These are phyloP conservation scores for Boletus subparvulus DNA, from an alignment of 768 basidiomycete genomes.

Conservation along the genomic window DNA sequence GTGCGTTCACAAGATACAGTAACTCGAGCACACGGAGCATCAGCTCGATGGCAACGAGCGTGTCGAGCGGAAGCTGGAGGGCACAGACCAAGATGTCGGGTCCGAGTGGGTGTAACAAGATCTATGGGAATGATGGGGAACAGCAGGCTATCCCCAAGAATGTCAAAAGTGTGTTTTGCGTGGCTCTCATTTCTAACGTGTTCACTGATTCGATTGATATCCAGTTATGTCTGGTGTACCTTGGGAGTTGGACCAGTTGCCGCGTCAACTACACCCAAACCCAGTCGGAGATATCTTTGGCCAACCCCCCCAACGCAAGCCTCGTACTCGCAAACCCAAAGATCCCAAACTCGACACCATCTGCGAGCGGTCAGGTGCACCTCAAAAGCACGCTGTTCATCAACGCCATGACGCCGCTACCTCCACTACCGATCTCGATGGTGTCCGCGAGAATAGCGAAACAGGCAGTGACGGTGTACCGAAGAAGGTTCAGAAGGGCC, in stretches of 20 bases:
- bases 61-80: conserved; percentile 75
- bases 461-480: conserved; percentile 42
- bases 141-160: conserved; percentile 54
- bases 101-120: conserved; percentile 16
- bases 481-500: conserved; percentile 84
- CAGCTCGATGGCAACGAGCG: conserved; percentile 78
- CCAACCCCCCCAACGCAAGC: conserved; percentile 55
- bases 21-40: conserved; percentile 67
- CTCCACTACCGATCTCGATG: conserved; percentile 69
- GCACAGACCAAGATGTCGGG: conserved; percentile 35
- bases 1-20: conserved; percentile 77
- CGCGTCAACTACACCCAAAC: conserved; percentile 61
- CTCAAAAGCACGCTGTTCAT: conserved; percentile 46
- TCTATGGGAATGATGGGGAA: conserved; percentile 19
- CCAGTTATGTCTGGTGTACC: conserved; percentile 77
- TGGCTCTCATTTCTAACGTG: neutral
- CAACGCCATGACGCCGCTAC: conserved; percentile 63
- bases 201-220: conserved; percentile 2
- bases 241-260: conserved; percentile 69
- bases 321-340: conserved; percentile 65
- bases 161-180: conserved; percentile 70
- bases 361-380: conserved; percentile 57
- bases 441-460: conserved; percentile 26
- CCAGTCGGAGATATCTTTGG: conserved; percentile 65
- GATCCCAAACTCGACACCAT: conserved; percentile 72